These are phyloP conservation scores for Mrakia frigida DNA, from an alignment of 768 basidiomycete species.

Conservation along the genomic window DNA sequence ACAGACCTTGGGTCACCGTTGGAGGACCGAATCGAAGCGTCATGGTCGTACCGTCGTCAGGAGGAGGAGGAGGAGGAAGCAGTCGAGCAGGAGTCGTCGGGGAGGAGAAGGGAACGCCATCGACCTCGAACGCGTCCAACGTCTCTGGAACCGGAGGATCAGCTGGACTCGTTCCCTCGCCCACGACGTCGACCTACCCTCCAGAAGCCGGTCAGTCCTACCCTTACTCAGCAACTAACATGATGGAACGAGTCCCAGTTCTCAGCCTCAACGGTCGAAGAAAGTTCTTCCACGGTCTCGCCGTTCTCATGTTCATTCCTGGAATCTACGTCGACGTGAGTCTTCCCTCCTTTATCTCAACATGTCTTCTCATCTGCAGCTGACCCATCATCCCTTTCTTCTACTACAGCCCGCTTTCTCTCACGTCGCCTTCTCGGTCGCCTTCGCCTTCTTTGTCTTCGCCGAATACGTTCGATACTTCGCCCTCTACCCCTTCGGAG, in stretches of 20 bases:
- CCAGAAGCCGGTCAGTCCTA: background rate
- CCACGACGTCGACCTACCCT: background rate
- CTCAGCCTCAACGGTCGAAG: constrained; percentile 83
- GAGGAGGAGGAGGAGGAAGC: background rate
- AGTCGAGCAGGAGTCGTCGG: background rate
- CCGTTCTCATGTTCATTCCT: constrained; percentile 93
- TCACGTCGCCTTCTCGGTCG: constrained; percentile 87
- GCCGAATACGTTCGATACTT: constrained; percentile 98
- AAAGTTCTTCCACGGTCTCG: constrained; percentile 94
- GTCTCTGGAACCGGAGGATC: background rate
- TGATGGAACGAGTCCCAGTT: constrained; percentile 73
- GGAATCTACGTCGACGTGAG: constrained; percentile 87
- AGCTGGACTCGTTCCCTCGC: background rate
- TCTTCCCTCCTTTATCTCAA: constrained; percentile 32
- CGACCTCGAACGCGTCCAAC: background rate
- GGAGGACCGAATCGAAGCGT: constrained; percentile 19
- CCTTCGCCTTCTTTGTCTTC: constrained; percentile 91
- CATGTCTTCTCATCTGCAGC: background rate
- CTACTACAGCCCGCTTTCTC: constrained; percentile 80
- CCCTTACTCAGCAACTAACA: constrained; percentile 13
- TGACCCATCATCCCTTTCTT: constrained; percentile 13
- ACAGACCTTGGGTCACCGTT: constrained; percentile 47
- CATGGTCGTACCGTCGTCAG: constrained; percentile 4
- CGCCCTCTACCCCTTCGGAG: constrained; percentile 93
- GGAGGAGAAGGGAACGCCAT: background rate